phyloP scores from a whole-genome alignment of 352 stramenopile species.

The Globisporangium takayamanum region DNA sequence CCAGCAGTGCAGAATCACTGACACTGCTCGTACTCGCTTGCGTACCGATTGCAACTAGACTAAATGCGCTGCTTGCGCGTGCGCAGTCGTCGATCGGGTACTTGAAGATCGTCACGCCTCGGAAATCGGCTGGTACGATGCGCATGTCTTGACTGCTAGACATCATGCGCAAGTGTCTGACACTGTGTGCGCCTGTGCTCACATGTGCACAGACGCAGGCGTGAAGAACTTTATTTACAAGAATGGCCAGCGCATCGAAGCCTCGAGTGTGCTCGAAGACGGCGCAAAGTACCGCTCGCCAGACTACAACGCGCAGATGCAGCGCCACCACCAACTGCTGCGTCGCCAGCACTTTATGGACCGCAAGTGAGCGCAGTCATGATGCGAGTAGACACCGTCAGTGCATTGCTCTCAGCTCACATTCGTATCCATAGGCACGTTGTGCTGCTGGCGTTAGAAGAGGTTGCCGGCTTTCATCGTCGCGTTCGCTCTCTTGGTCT shows the following conservation, averaged over 20 bases:
- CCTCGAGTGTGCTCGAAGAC: conserved; percentile 31
- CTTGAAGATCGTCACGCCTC: conserved; percentile 83
- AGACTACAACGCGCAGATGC: conserved; percentile 65
- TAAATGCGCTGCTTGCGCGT: conserved; percentile 61
- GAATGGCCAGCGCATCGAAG: conserved; percentile 66
- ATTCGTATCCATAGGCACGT: not conserved
- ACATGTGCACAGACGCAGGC: conserved; percentile 30
- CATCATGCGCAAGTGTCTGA: not conserved
- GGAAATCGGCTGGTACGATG: conserved; percentile 34
- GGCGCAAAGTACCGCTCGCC: conserved; percentile 61
- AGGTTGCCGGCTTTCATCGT: conserved; percentile 33
- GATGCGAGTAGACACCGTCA: conserved; percentile 3
- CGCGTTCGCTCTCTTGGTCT: conserved; percentile 58
- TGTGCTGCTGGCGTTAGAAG: conserved; percentile 21
- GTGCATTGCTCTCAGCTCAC: not conserved
- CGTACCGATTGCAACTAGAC: conserved; percentile 18
- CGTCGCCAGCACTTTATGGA: conserved; percentile 86
- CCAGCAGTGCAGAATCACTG: too few relatives aligned
- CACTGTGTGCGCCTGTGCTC: not conserved
- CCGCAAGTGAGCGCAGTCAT: conserved; percentile 39
- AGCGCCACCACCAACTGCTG: conserved; percentile 69
- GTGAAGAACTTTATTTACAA: conserved; percentile 81
- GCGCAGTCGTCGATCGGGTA: conserved; percentile 80
- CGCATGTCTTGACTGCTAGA: conserved; percentile 3
- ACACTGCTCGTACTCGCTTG: not conserved